These are phyloP conservation scores for Boletus vermiculosoides DNA, from an alignment of 768 basidiomycete species.

Conservation along the genomic window DNA sequence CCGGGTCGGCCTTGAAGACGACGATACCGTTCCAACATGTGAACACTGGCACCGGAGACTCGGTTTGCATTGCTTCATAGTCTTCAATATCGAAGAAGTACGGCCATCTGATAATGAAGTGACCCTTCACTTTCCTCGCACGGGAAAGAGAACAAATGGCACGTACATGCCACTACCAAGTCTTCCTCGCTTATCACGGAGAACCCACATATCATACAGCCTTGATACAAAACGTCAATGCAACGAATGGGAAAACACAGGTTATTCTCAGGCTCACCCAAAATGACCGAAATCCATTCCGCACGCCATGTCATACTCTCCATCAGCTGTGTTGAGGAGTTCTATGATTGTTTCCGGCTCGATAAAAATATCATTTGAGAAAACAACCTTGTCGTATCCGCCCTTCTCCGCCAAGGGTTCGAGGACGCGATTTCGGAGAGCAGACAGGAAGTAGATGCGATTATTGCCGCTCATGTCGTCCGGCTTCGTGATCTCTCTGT, in stretches of 20 bases:
- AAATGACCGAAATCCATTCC: constrained; percentile 39
- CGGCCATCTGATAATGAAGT: constrained; percentile 31
- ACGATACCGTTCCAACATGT: constrained; percentile 48
- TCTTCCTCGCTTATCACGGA: constrained; percentile 20
- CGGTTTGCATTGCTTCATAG: constrained; percentile 35
- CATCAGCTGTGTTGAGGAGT: constrained; percentile 37
- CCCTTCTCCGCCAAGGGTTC: constrained; percentile 39
- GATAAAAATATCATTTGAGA: constrained; percentile 43
- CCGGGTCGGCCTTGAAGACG: constrained; percentile 39
- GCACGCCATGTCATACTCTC: constrained; percentile 44
- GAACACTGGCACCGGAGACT: constrained; percentile 43
- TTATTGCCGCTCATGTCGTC: background rate
- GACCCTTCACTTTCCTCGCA: background rate
- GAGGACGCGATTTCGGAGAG: constrained; percentile 41
- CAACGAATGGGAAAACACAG: background rate
- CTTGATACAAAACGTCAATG: constrained; percentile 5
- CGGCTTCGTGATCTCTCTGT: constrained; percentile 14
- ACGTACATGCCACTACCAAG: constrained; percentile 19
- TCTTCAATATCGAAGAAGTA: constrained; percentile 41
- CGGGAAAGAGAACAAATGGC: too few relatives aligned
- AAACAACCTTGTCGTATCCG: constrained; percentile 40
- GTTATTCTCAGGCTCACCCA: constrained; percentile 28
- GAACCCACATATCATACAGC: constrained; percentile 25
- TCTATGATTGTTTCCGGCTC: constrained; percentile 41
- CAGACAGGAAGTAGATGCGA: constrained; percentile 14